Base-by-base conservation (phyloP, 352 stramenopile genomes). In the Detonula confervacea region DNA sequence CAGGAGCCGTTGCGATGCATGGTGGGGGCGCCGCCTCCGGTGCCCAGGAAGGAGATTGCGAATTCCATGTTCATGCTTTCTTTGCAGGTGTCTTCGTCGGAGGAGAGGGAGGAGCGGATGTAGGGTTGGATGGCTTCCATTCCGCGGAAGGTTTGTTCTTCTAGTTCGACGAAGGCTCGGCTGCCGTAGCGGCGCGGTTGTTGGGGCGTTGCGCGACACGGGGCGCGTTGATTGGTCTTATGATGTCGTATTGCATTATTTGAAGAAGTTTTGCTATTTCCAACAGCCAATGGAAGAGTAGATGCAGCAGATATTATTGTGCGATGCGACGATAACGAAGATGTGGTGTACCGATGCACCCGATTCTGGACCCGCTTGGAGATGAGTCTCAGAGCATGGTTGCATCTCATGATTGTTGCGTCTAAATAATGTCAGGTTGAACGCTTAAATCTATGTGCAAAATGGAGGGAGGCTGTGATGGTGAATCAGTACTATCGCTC, bases 31-130 rank as follows among this genome's bases (percentile, higher is more conserved):
- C 85, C 83, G 14, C 74, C 79, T 24, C 80, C 77, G 9, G 87
- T 93, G 30, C 87, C 87, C 14, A 93, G 46, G 75, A 93, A 91
- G 1, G 71, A 75, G 1, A 93, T 39, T n/a, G 59, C 71, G 65
- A 93, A 88, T 80, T 80, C 72, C 14, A 30, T 42, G 1, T 46
- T 56, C 22, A 27, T 54, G 22, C 18, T 2, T 25, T 27, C 33
- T 55, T 60, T 3, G 1, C 0, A n/a, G n/a, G n/a, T 57, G 0
- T 74, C 14, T 11, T 39, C 27, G 16, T 6, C 16, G 11, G 14
- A 42, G 20, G 33, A 57, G 12, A 73, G 52, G 18, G 35, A 60
- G 18, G 65, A 66, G 12, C 65, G 51, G 16, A 74, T 22, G 30
- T 74, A 74, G 12, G 65, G 65, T 51, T 61, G 18, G 16, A 67